Base-by-base conservation (phyloP, 306 rosid species). In the Sicyos baderoa region DNA sequence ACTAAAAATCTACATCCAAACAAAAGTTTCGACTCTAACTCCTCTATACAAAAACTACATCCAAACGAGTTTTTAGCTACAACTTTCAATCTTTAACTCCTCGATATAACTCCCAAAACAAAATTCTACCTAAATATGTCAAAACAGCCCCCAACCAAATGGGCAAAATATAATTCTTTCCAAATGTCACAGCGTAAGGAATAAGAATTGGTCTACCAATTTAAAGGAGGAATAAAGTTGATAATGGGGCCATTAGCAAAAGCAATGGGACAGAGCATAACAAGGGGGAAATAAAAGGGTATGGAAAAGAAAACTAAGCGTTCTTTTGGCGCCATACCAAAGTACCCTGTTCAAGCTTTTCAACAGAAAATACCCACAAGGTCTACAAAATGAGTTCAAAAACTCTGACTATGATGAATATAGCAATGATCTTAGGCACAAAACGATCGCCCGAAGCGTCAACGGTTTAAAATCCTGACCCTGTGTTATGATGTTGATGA, bases 311-410 rank as follows among this genome's bases (percentile, higher is more conserved):
- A 65, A 65, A 48, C 9, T 48, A 42, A 23, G 23, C 23, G 14
- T 67, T 47, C 54, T 19, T 42, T 65, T 65, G 54, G 54, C 54
- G 54, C 35, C 70, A 65, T 19, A 42, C 68, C 50, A 62, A 29
- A 60, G 47, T 61, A 9, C 17, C 17, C 52, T 63, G 29, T 63
- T 18, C 4, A 63, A 63, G 69, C 69, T 63, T 62, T 18, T 19
- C 25, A 5, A 42, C 15, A 4, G 8, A 61, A 64, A 19, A 42
- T 40, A 18, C 16, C 68, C 51, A 62, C 51, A 29, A 29, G 6
- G 18, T 61, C 68, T 60, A 37, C 32, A 40, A 42, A 37, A 42
- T 42, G 69, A 19, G 50, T 45, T 65, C 22, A 4, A 45, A 0
- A 21, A 21, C 18, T 44, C 40, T 23, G 22, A 45, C 35, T 6